Evolutionary conservation across 192 early-diverging fungal species (phyloP).

Genomic region (Coemansia sp.): DNA sequence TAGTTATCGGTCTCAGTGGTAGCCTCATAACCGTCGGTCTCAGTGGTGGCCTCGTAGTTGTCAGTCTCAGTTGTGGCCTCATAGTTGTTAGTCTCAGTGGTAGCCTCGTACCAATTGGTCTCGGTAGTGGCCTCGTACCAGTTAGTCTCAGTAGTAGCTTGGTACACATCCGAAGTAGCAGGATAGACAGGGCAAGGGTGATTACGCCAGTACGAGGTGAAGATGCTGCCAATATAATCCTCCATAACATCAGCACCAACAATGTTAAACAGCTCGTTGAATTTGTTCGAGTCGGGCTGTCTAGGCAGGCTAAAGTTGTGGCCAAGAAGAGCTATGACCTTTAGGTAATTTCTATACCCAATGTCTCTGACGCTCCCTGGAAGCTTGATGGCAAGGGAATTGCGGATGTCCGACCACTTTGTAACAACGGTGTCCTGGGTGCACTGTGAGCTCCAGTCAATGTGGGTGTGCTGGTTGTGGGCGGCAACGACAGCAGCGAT

Average conservation of each 20-base stretch:
- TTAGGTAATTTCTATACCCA: constrained; percentile 4
- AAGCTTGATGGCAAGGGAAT: neutral
- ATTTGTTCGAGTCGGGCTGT: neutral
- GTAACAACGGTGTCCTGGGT: constrained; percentile 5
- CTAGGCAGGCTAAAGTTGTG: neutral
- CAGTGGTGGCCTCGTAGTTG: neutral
- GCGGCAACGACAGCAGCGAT: constrained; percentile 18
- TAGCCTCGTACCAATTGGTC: no score
- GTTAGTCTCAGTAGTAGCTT: neutral
- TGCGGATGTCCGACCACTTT: constrained; percentile 8
- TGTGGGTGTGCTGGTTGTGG: neutral
- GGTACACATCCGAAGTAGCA: neutral
- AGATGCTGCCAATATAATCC: constrained; percentile 3
- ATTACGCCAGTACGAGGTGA: constrained; percentile 2
- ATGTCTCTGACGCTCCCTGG: neutral
- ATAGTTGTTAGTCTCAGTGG: neutral
- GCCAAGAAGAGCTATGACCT: constrained; percentile 1
- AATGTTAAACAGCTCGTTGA: constrained; percentile 8
- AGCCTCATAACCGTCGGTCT: neutral
- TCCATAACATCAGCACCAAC: constrained; percentile 9
- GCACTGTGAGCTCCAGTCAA: constrained; percentile 18
- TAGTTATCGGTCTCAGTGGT: constrained; percentile 3
- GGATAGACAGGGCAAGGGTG: constrained; percentile 13
- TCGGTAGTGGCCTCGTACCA: neutral
- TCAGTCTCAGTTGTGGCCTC: neutral